Conservation (phyloP, 176 grass and related monocot species). For the Carex scoparia region DNA sequence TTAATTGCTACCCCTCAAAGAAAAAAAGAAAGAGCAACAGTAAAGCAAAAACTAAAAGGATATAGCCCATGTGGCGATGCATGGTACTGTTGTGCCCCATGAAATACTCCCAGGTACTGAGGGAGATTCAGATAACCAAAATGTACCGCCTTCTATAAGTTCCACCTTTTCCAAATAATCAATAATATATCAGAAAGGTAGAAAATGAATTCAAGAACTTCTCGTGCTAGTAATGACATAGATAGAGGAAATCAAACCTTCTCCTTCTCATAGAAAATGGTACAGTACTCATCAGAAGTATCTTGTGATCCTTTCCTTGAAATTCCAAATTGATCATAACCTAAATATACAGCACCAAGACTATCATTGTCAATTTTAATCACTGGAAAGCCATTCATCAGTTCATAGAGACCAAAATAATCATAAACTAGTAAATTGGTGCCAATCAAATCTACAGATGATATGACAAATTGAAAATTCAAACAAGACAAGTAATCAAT, state of each 20-base stretch:
- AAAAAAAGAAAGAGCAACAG: background rate
- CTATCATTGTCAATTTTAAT: too few species aligned
- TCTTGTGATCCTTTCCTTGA: slow-evolving; percentile 98
- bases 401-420: too few species aligned
- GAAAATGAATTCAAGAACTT: background rate
- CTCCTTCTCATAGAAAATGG: slow-evolving; percentile 97
- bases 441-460: background rate
- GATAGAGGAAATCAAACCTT: slow-evolving; percentile 43
- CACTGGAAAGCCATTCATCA: too few species aligned
- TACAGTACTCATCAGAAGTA: slow-evolving; percentile 83
- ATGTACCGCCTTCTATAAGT: slow-evolving; percentile 95
- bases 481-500: background rate
- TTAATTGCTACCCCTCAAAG: background rate
- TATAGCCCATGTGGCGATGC: slow-evolving; percentile 98
- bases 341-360: slow-evolving; percentile 30
- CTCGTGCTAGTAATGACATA: background rate
- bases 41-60: slow-evolving; percentile 40
- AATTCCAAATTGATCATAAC: slow-evolving; percentile 97
- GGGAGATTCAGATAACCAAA: slow-evolving; percentile 96
- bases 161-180: slow-evolving; percentile 60
- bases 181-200: slow-evolving; percentile 4
- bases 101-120: slow-evolving; percentile 92
- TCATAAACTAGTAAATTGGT: background rate
- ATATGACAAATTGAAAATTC: background rate
- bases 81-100: slow-evolving; percentile 79